These are phyloP conservation scores for Nakataea oryzae DNA, from an alignment of 2,329 filamentous ascomycete genomes.

Conservation along the genomic window DNA sequence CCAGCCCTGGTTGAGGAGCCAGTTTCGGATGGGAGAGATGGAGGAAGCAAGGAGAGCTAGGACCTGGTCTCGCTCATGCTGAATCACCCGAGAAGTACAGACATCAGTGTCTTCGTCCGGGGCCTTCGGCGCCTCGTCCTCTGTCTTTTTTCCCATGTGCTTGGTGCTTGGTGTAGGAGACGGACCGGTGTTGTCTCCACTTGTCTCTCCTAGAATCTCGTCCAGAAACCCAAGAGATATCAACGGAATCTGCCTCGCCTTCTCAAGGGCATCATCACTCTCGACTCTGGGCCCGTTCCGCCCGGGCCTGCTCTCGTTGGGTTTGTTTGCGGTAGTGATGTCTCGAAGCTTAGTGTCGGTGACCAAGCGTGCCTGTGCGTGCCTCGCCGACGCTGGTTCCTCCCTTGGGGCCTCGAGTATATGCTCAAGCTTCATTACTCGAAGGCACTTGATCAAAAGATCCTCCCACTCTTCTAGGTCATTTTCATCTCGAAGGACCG, in stretches of 20 bases:
- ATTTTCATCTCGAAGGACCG: neutral
- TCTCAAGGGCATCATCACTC: neutral
- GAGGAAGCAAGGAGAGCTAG: neutral
- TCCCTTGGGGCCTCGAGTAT: neutral
- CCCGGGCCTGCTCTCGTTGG: neutral
- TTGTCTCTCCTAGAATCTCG: neutral
- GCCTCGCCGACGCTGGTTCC: neutral
- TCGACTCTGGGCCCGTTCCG: neutral
- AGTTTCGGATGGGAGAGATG: neutral
- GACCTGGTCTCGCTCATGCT: neutral
- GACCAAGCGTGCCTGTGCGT: neutral
- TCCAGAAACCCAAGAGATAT: neutral
- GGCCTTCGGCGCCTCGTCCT: neutral
- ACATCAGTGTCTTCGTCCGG: neutral
- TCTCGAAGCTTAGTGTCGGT: neutral
- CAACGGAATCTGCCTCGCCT: too few relatives aligned
- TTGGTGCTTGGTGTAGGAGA: neutral
- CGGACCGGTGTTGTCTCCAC: too few relatives aligned
- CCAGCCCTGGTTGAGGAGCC: slow-evolving; percentile 1
- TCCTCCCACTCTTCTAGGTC: neutral
- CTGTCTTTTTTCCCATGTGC: neutral
- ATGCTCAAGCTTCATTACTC: neutral
- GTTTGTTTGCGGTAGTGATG: neutral
- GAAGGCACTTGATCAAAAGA: neutral
- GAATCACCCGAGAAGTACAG: neutral